Conservation (phyloP, 106 monocot species). For the Dendrobium chrysotoxum region DNA sequence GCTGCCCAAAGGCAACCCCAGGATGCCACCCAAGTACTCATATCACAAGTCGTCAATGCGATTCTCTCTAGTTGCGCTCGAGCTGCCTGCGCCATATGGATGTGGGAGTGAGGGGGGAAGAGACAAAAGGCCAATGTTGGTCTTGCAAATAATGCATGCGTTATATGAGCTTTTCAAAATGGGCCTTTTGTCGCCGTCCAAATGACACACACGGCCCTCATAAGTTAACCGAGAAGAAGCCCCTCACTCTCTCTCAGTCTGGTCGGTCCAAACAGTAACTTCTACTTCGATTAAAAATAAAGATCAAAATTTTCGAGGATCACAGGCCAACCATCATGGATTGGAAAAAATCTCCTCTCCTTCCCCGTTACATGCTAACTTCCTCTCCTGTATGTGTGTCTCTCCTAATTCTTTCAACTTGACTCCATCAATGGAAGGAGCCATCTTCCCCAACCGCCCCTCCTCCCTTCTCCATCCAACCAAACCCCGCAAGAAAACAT, state of each 20-base stretch:
- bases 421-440: slow-evolving; percentile 44
- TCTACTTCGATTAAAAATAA: not conserved
- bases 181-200: too few species aligned
- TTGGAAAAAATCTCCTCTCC: not conserved
- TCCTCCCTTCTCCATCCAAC: slow-evolving; percentile 29
- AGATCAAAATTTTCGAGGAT: not conserved
- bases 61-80: too few species aligned
- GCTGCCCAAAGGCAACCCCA: not conserved
- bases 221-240: too few species aligned
- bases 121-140: too few species aligned
- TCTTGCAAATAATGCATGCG: too few species aligned
- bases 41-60: not conserved
- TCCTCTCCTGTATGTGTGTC: not conserved
- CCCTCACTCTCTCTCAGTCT: too few species aligned
- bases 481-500: slow-evolving; percentile 23
- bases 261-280: too few species aligned
- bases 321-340: not conserved
- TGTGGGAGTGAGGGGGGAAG: too few species aligned
- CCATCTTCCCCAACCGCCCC: slow-evolving; percentile 50
- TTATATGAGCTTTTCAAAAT: too few species aligned
- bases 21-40: not conserved
- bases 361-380: not conserved
- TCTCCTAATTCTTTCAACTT: not conserved
- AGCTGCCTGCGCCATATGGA: too few species aligned
- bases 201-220: too few species aligned